Percentiles rank a stretch among this genome's conserved stretches.
Conservation (phyloP, 1,284 basidiomycete genomes). For the Megacollybia platyphylla region DNA sequence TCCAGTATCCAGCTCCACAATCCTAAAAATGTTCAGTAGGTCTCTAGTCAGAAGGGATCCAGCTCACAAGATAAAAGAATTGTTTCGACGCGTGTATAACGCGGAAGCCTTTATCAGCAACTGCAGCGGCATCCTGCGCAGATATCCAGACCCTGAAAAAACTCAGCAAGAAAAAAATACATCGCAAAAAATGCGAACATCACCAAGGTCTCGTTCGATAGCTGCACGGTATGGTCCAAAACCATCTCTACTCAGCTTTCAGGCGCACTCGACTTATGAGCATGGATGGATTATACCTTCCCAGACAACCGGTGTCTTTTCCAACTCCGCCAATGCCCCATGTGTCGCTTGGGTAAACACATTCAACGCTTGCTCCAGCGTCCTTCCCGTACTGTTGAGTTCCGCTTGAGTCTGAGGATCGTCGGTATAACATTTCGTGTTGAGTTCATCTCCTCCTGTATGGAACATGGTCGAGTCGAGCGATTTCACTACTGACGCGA, state of each 20-base stretch:
- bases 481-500: conserved; percentile 18
- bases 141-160: conserved; percentile 57
- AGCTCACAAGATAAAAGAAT: conserved; percentile 62
- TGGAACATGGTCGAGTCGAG: conserved; percentile 55
- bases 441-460: conserved; percentile 80
- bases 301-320: conserved; percentile 33
- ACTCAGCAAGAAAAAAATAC: background rate
- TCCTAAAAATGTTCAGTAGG: conserved; percentile 27
- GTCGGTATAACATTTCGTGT: conserved; percentile 51
- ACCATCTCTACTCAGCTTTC: conserved; percentile 44
- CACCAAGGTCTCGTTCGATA: conserved; percentile 59
- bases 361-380: conserved; percentile 51
- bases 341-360: conserved; percentile 16
- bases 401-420: conserved; percentile 46
- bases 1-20: conserved; percentile 72
- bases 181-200: conserved; percentile 24
- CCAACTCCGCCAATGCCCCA: conserved; percentile 17
- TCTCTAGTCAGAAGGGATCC: conserved; percentile 7
- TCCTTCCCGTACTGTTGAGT: conserved; percentile 33
- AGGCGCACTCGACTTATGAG: conserved; percentile 3
- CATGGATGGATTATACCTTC: conserved; percentile 17
- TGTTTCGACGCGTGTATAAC: conserved; percentile 60
- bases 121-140: conserved; percentile 40
- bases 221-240: conserved; percentile 45
- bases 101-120: conserved; percentile 46